These are phyloP conservation scores for Kwoniella botswanensis DNA, from an alignment of 768 basidiomycete species.

Conservation along the genomic window DNA sequence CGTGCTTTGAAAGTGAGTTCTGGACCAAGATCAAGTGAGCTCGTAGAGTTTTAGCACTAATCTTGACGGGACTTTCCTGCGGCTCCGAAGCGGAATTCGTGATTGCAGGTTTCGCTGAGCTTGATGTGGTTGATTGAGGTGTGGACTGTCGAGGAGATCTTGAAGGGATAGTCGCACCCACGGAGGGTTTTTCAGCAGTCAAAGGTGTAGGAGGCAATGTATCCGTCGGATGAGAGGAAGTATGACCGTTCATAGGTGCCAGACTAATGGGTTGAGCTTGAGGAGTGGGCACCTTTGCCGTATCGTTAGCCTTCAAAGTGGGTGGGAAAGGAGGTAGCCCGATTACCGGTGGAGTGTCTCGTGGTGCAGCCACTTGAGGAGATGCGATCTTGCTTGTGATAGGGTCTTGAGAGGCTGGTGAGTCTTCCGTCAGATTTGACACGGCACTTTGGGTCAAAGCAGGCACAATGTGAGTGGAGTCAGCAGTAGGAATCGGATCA, in stretches of 20 bases:
- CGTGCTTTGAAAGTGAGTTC: constrained; percentile 36
- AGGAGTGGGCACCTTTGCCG: constrained; percentile 4
- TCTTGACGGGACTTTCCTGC: constrained; percentile 43
- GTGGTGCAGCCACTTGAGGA: neutral
- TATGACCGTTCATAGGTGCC: neutral
- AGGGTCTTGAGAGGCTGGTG: neutral
- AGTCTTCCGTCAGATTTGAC: constrained; percentile 1
- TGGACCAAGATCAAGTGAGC: constrained; percentile 34
- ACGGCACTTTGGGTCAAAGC: neutral
- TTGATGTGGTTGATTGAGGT: constrained; percentile 4
- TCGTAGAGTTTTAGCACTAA: constrained; percentile 35
- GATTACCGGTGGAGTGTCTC: neutral
- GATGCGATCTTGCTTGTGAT: neutral
- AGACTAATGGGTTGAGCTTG: constrained; percentile 4
- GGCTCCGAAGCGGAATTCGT: constrained; percentile 51
- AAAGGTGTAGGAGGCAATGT: constrained; percentile 32
- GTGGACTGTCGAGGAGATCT: constrained; percentile 10
- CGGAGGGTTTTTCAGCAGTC: constrained; percentile 27
- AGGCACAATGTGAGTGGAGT: constrained; percentile 9
- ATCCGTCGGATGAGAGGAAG: constrained; percentile 7
- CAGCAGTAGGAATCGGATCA: constrained; percentile 13
- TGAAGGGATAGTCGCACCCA: neutral
- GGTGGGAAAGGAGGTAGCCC: constrained; percentile 33
- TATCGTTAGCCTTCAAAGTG: constrained; percentile 19
- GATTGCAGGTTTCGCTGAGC: constrained; percentile 33